Conservation (phyloP, 108 stramenopile genomes). For the Cyclostephanos tholiformis region DNA sequence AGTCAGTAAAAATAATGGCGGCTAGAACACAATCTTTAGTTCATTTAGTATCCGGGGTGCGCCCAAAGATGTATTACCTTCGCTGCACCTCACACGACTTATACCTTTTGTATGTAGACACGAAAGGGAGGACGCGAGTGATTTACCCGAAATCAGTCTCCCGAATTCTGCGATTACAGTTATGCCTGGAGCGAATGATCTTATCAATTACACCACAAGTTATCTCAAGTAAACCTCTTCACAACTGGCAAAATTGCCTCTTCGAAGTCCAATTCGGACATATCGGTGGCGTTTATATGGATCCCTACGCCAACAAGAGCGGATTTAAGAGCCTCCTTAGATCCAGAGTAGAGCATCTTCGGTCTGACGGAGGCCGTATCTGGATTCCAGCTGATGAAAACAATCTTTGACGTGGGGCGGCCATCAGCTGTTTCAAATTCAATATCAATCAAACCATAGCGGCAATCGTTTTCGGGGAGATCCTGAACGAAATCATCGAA, state of each 20-base stretch:
- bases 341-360: slow-evolving; percentile 95
- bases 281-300: slow-evolving; percentile 88
- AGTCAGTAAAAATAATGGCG: neutral
- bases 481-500: slow-evolving; percentile 85
- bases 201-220: neutral
- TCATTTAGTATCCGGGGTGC: neutral
- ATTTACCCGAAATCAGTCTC: neutral
- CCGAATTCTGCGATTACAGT: neutral
- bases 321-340: slow-evolving; percentile 90
- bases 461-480: slow-evolving; percentile 88
- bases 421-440: slow-evolving; percentile 89
- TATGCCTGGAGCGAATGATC: neutral
- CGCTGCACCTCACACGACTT: neutral
- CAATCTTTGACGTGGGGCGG: slow-evolving; percentile 90
- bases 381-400: slow-evolving; percentile 95
- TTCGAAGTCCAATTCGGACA: slow-evolving; percentile 85
- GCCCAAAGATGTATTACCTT: neutral
- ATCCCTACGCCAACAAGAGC: slow-evolving; percentile 86
- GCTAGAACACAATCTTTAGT: neutral
- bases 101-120: neutral
- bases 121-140: neutral
- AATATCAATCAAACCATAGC: slow-evolving; percentile 92
- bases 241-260: slow-evolving; percentile 75
- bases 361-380: slow-evolving; percentile 83
- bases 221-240: slow-evolving; percentile 78